Evolutionary conservation across 2,329 filamentous ascomycete genomes (phyloP).

Genomic region (Monosporascus sp.): DNA sequence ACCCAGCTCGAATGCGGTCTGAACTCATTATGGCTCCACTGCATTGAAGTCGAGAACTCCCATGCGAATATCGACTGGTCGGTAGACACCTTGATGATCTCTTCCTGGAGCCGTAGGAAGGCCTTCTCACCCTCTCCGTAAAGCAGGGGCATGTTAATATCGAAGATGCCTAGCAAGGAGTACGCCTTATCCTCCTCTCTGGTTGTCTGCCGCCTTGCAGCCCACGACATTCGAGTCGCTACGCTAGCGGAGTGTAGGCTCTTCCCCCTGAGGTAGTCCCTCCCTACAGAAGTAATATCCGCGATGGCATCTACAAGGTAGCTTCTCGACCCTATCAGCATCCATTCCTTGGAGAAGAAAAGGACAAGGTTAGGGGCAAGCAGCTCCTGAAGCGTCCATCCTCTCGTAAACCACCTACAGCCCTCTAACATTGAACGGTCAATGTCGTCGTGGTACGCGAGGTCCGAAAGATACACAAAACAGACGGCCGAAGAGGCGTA

Average conservation of each 20-base stretch:
- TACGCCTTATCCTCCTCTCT: background rate
- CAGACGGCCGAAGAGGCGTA: background rate
- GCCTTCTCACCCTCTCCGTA: background rate
- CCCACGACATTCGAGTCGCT: background rate
- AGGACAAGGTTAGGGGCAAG: background rate
- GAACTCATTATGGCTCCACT: too few relatives aligned
- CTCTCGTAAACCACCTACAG: background rate
- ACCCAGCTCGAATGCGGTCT: too few relatives aligned
- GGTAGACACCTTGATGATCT: background rate
- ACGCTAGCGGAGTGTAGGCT: background rate
- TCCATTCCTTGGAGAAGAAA: background rate
- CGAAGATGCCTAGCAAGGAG: background rate
- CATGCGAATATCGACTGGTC: background rate
- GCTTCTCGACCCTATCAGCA: background rate
- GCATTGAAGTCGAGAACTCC: background rate
- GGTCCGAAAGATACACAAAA: background rate
- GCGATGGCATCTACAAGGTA: background rate
- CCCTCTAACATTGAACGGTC: background rate
- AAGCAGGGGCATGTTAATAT: background rate
- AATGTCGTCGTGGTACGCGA: background rate
- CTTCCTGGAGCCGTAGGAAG: background rate
- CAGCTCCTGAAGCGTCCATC: slow-evolving; percentile 1
- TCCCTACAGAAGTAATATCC: background rate
- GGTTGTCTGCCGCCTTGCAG: background rate
- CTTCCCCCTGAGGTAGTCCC: background rate